Conservation (phyloP, 2,329 filamentous ascomycete genomes). For the Diaporthe humulicola region DNA sequence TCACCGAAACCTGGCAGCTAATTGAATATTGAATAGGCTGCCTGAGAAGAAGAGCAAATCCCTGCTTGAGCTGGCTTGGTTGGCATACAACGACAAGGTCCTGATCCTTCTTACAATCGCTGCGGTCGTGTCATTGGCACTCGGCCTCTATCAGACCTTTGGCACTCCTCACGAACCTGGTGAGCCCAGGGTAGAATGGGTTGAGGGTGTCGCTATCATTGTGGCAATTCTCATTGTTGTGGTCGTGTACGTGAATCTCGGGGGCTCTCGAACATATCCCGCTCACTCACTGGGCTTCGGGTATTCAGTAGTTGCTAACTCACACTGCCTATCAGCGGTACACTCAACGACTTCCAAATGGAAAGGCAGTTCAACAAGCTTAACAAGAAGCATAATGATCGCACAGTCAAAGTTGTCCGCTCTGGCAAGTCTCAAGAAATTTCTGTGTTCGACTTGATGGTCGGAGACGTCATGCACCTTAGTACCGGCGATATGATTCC, state of each 20-base stretch:
- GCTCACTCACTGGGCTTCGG: neutral
- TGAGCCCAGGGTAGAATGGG: constrained; percentile 70
- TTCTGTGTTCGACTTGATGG: constrained; percentile 75
- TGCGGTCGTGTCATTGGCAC: constrained; percentile 73
- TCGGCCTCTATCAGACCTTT: constrained; percentile 77
- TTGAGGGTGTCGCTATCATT: constrained; percentile 76
- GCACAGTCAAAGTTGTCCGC: constrained; percentile 68
- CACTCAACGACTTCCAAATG: constrained; percentile 77
- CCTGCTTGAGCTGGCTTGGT: constrained; percentile 73
- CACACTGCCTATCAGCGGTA: constrained; percentile 52
- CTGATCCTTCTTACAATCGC: constrained; percentile 76
- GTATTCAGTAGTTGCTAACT: neutral
- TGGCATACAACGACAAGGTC: constrained; percentile 77
- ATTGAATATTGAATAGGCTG: constrained; percentile 51
- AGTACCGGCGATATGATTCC: constrained; percentile 79
- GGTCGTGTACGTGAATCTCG: constrained; percentile 54
- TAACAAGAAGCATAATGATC: constrained; percentile 73
- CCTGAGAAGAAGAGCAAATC: constrained; percentile 74
- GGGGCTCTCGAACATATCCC: neutral
- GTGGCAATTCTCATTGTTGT: constrained; percentile 76
- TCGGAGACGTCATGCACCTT: constrained; percentile 78
- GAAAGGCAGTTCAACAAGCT: constrained; percentile 75
- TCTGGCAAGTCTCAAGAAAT: constrained; percentile 75
- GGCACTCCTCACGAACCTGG: constrained; percentile 58
- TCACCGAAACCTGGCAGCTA: neutral